phyloP scores from a whole-genome alignment of 116 monocot genomes.

The Phalaenopsis hybrid region DNA sequence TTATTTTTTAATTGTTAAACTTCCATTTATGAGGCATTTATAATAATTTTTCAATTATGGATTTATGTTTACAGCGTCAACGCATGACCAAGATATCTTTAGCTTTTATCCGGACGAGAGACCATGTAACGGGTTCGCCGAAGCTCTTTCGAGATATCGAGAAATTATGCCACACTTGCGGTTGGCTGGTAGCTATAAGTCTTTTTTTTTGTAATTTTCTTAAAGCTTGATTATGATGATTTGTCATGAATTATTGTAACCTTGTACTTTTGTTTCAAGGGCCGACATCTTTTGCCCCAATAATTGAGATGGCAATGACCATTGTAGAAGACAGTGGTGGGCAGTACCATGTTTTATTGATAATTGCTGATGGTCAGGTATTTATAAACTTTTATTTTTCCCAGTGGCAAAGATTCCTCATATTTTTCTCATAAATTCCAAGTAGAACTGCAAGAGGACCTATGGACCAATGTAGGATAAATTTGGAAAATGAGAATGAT shows the following conservation, averaged over 20 bases:
- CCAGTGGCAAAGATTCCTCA: too few species aligned
- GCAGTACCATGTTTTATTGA: slow-evolving; percentile 83
- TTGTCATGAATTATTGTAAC: neutral
- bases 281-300: slow-evolving; percentile 78
- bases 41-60: neutral
- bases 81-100: slow-evolving; percentile 84
- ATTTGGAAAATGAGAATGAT: too few species aligned
- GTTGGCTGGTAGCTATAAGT: slow-evolving; percentile 44
- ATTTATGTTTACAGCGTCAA: slow-evolving; percentile 44
- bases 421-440: too few species aligned
- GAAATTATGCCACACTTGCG: slow-evolving; percentile 62
- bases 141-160: slow-evolving; percentile 56
- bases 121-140: slow-evolving; percentile 72
- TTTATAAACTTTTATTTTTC: neutral
- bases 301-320: slow-evolving; percentile 73
- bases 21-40: neutral
- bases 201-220: neutral
- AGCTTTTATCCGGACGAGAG: slow-evolving; percentile 63
- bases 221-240: neutral
- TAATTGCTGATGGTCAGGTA: slow-evolving; percentile 86
- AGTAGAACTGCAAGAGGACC: too few species aligned
- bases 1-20: neutral
- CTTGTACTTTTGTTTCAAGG: slow-evolving; percentile 22
- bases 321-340: slow-evolving; percentile 75
- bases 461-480: too few species aligned